Base-by-base conservation (phyloP, 345 rosid genomes). In the Lumnitzera racemosa region DNA sequence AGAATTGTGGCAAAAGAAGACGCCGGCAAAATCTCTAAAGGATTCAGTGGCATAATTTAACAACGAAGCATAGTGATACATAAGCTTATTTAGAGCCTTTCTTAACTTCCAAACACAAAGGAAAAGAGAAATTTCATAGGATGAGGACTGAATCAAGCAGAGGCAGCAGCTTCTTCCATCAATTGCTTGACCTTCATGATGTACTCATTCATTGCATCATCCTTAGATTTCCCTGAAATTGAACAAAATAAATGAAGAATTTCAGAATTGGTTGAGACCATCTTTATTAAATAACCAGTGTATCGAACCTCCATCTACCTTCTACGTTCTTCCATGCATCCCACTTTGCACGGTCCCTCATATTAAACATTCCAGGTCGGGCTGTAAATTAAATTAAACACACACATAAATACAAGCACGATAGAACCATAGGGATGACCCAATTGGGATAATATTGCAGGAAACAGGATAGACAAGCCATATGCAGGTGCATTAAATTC, bases 321-420 rank as follows among this genome's bases (percentile, higher is more conserved):
- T 94, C 96, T 70, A 84, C 92, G 49, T 86, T 82, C 82, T 94
- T 94, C 99, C 97, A 94, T 24, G 97, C 96, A 69, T 94, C 99
- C 99, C 99, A 94, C 79, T 94, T 94, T 1, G 90, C 88, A 64
- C 82, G 83, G 15, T 86, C 99, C 83, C 70, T 90, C 84, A 69
- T 55, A 87, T 53, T 73, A 72, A 94, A 88, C 47, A 90, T 78
- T 66, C 99, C 99, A 70, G 99, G 97, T 48, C 99, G 95, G 66
- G 69, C 97, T 94, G 72, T 61, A 54, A 47, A 55, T 24, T 61
- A 54, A 47, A 55, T 24, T 14, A 46, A 2, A 14, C 7, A 25
- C 56, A 46, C 20, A 20, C 10, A 56, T 36, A 46, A 47, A 61
- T 50, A 12, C 24, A 12, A 0, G 46, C 51, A 41, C 49, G 49